Conservation (phyloP, 2,329 filamentous ascomycete species). For the Hypoxylon sp. region DNA sequence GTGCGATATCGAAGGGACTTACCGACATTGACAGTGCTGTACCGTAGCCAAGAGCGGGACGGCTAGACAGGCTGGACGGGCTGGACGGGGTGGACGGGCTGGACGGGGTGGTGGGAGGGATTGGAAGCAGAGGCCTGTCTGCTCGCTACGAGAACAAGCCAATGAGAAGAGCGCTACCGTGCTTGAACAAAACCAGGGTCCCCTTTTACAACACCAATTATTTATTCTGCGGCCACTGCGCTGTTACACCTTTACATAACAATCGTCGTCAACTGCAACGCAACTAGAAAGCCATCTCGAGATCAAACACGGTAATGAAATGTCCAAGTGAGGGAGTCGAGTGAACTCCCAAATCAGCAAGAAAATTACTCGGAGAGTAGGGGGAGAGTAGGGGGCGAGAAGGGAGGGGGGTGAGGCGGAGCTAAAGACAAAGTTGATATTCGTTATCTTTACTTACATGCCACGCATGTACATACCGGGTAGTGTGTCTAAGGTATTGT, state of each 20-base stretch:
- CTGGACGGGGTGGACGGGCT: background rate
- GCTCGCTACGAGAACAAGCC: background rate
- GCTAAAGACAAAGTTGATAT: background rate
- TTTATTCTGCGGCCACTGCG: slow-evolving; percentile 11
- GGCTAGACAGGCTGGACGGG: background rate
- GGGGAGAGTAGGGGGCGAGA: background rate
- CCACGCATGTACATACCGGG: background rate
- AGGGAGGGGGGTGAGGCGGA: background rate
- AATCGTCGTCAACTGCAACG: slow-evolving; percentile 9
- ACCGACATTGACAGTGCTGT: background rate
- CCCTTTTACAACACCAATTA: slow-evolving; percentile 15
- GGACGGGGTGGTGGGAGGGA: slow-evolving; percentile 7
- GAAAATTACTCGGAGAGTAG: background rate
- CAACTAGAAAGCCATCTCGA: background rate
- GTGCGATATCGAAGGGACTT: background rate
- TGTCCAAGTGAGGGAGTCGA: background rate
- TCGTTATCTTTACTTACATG: background rate
- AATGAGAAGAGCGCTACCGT: slow-evolving; percentile 7
- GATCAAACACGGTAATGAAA: background rate
- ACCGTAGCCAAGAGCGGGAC: background rate
- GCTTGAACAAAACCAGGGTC: slow-evolving; percentile 12
- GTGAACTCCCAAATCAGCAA: background rate
- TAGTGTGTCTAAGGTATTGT: no score
- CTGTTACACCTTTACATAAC: background rate
- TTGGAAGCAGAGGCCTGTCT: slow-evolving; percentile 11